A percentile compares a stretch with the other conserved stretches of the same genome.
Conservation (phyloP, 345 rosid species). For the Heritiera littoralis region DNA sequence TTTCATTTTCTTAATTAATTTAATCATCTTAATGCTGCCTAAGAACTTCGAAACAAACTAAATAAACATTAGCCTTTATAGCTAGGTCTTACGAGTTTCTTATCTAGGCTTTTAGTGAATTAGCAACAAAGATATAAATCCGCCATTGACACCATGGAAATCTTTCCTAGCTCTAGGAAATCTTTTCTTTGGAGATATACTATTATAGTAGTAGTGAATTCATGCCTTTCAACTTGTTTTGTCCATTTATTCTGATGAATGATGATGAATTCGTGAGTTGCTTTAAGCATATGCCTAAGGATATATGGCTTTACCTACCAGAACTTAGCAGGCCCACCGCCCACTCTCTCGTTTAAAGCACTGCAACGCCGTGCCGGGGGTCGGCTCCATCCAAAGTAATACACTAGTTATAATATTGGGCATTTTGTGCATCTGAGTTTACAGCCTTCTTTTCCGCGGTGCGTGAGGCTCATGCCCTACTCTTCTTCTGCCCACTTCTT, state of each 20-base stretch:
- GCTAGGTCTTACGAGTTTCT: neutral
- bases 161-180: neutral
- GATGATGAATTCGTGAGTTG: neutral
- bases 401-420: neutral
- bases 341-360: slow-evolving; percentile 16
- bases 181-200: neutral
- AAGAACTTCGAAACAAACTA: too few relatives aligned
- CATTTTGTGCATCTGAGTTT: neutral
- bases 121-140: neutral
- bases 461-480: neutral
- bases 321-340: neutral
- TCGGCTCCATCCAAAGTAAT: neutral
- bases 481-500: neutral
- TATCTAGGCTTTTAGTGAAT: neutral
- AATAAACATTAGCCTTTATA: neutral
- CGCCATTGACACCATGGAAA: neutral
- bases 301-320: neutral
- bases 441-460: neutral
- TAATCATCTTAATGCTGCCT: too few relatives aligned
- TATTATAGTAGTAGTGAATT: neutral
- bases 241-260: neutral
- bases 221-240: neutral
- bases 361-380: slow-evolving; percentile 4
- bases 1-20: too few relatives aligned
- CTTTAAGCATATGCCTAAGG: neutral